A percentile compares a stretch with the other conserved stretches of the same genome.
phyloP scores from a whole-genome alignment of 2,329 filamentous ascomycete species.

The Pseudonectria foliicola region DNA sequence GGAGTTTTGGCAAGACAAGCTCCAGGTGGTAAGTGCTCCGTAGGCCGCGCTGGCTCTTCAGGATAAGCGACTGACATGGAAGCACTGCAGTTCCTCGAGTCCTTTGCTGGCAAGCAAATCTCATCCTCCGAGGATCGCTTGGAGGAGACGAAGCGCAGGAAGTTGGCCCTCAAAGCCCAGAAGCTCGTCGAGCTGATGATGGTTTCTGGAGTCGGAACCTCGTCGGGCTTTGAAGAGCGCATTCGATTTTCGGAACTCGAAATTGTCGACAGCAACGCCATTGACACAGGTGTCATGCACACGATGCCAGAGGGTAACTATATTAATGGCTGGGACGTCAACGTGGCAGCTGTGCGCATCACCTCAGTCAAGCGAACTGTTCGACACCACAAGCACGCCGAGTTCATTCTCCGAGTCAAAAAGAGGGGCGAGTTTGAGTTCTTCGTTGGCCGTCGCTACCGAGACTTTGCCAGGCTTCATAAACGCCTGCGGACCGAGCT shows the following conservation, averaged over 20 bases:
- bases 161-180: constrained; percentile 85
- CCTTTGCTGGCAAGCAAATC: constrained; percentile 93
- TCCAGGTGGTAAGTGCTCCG: constrained; percentile 68
- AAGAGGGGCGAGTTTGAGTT: constrained; percentile 66
- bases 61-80: constrained; percentile 1
- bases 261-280: constrained; percentile 86
- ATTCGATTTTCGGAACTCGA: constrained; percentile 97
- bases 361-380: constrained; percentile 78
- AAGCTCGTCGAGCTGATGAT: constrained; percentile 99
- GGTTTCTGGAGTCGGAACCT: constrained; percentile 93
- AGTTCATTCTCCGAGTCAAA: constrained; percentile 86
- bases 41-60: not conserved
- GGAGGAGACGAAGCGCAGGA: constrained; percentile 91
- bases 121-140: constrained; percentile 93
- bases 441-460: constrained; percentile 79
- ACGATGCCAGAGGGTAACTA: constrained; percentile 86
- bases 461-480: constrained; percentile 76
- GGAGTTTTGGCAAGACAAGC: constrained; percentile 98
- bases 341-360: constrained; percentile 82
- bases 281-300: constrained; percentile 80
- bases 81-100: constrained; percentile 72
- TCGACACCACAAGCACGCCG: constrained; percentile 84
- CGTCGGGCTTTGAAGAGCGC: constrained; percentile 93
- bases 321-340: constrained; percentile 91
- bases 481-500: constrained; percentile 75